These are phyloP conservation scores for Colletotrichum spinosum DNA, from an alignment of 2,329 filamentous ascomycete species.

Conservation along the genomic window DNA sequence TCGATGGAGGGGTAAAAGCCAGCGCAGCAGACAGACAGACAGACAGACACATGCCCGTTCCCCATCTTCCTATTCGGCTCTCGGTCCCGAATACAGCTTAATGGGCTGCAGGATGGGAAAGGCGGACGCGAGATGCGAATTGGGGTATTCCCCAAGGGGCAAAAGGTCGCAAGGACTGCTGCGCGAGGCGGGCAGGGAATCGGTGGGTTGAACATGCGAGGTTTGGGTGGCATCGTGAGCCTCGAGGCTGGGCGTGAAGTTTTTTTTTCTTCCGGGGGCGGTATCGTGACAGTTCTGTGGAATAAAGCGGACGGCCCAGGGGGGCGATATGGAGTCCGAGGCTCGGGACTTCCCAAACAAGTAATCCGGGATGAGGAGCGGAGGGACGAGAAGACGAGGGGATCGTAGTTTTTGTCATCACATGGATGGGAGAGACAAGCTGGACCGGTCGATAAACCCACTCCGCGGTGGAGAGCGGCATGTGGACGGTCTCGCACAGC, in stretches of 20 bases:
- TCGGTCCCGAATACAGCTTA: constrained; percentile 34
- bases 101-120: constrained; percentile 4
- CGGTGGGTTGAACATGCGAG: too few species aligned
- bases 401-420: constrained; percentile 27
- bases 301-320: too few species aligned
- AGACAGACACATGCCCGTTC: not conserved
- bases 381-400: constrained; percentile 9
- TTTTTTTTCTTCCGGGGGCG: too few species aligned
- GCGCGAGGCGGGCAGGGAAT: too few species aligned
- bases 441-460: constrained; percentile 33
- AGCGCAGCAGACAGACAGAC: not conserved
- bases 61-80: constrained; percentile 11
- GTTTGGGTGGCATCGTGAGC: too few species aligned
- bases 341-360: constrained; percentile 20
- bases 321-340: constrained; percentile 11
- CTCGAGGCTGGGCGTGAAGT: too few species aligned
- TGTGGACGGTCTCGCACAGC: not conserved
- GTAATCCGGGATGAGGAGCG: constrained; percentile 16
- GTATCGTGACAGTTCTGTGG: too few species aligned
- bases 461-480: constrained; percentile 15
- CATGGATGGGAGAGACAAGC: constrained; percentile 27
- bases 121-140: constrained; percentile 8
- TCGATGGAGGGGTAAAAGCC: not conserved
- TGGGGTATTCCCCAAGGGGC: not conserved
- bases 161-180: too few species aligned